Conservation (phyloP, 768 basidiomycete genomes). For the Arthromyces matolae region DNA sequence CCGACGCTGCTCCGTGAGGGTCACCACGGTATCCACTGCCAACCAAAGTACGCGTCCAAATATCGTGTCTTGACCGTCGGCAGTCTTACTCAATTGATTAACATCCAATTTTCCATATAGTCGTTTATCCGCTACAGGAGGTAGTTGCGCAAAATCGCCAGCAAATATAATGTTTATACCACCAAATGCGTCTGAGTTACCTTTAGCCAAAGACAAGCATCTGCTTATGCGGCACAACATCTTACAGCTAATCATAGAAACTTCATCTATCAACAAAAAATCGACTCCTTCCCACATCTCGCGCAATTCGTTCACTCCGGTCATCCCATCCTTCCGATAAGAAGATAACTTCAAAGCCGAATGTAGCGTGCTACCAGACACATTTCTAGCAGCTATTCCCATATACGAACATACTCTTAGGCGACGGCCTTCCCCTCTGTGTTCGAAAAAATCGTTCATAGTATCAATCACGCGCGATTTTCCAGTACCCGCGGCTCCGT, state of each 20-base stretch:
- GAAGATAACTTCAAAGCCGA: constrained; percentile 19
- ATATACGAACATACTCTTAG: constrained; percentile 32
- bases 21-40: not conserved
- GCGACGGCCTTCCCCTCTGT: constrained; percentile 15
- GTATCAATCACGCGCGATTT: constrained; percentile 38
- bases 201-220: not conserved
- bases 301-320: not conserved
- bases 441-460: constrained; percentile 27
- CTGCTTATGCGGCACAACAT: not conserved
- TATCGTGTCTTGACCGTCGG: not conserved
- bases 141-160: constrained; percentile 3
- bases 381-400: constrained; percentile 36
- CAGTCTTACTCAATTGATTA: not conserved
- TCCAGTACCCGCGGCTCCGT: constrained; percentile 40
- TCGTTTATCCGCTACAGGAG: not conserved
- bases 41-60: constrained; percentile 1
- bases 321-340: not conserved
- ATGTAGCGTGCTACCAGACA: constrained; percentile 39
- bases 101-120: not conserved
- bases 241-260: constrained; percentile 15
- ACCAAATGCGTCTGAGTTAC: not conserved
- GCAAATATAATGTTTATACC: constrained; percentile 3
- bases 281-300: constrained; percentile 30
- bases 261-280: constrained; percentile 28
- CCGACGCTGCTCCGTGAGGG: not conserved